phyloP scores from a whole-genome alignment of 768 basidiomycete genomes.

The Pisolithus tinctorius region DNA sequence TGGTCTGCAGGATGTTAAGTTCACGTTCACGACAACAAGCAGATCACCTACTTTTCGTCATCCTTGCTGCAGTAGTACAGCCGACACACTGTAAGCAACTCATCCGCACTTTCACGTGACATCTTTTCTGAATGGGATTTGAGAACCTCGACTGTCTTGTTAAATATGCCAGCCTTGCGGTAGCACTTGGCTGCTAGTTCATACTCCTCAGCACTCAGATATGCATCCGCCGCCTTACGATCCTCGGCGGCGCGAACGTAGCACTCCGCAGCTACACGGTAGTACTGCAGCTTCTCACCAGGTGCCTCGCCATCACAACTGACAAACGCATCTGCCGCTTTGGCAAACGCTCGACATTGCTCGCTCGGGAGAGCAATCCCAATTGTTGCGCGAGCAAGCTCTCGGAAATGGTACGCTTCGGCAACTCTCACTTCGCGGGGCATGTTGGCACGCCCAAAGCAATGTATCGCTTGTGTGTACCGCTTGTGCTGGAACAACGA shows the following conservation, averaged over 20 bases:
- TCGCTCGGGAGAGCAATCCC: conserved; percentile 15
- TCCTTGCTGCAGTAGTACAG: conserved; percentile 35
- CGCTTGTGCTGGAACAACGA: conserved; percentile 32
- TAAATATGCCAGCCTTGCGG: conserved; percentile 42
- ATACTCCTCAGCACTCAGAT: conserved; percentile 36
- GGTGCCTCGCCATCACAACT: conserved; percentile 27
- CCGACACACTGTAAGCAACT: conserved; percentile 39
- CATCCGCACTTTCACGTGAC: conserved; percentile 19
- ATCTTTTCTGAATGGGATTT: conserved; percentile 28
- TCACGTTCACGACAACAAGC: neutral
- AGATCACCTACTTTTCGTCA: too few relatives aligned
- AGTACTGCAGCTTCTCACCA: conserved; percentile 29
- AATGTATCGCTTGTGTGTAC: conserved; percentile 49
- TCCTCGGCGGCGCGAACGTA: conserved; percentile 35
- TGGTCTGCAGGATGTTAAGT: conserved; percentile 29
- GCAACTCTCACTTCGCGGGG: conserved; percentile 40
- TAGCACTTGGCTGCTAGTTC: conserved; percentile 39
- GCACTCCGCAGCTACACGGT: conserved; percentile 40
- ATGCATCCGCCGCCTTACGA: conserved; percentile 39
- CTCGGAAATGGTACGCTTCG: conserved; percentile 47
- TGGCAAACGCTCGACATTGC: conserved; percentile 32
- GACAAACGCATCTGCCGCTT: conserved; percentile 46
- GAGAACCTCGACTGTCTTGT: conserved; percentile 46
- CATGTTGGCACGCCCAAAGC: conserved; percentile 42
- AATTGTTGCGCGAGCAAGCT: conserved; percentile 33